Percentiles rank a stretch among this genome's conserved stretches.
phyloP scores from a whole-genome alignment of 352 stramenopile genomes.

The Aphanomyces euteiches region DNA sequence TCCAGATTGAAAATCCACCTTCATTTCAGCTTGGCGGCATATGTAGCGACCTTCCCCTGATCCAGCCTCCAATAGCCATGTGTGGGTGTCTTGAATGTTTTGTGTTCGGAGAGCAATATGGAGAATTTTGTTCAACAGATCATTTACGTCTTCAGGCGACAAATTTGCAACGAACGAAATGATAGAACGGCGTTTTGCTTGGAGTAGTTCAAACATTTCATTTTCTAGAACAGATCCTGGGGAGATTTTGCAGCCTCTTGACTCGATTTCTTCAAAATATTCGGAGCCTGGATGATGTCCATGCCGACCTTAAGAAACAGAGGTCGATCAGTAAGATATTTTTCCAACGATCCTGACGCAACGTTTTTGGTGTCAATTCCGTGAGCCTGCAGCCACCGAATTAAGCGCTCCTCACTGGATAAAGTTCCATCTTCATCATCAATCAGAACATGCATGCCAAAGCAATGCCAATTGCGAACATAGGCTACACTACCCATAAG shows the following conservation, averaged over 20 bases:
- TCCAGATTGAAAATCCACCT: constrained; percentile 79
- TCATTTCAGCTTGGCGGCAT: constrained; percentile 74
- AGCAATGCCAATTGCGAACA: constrained; percentile 89
- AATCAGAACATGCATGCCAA: constrained; percentile 77
- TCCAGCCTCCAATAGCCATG: constrained; percentile 57
- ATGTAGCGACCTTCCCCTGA: constrained; percentile 60
- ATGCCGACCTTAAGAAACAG: constrained; percentile 86
- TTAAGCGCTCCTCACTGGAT: constrained; percentile 66
- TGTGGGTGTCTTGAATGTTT: constrained; percentile 53
- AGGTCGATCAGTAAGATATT: constrained; percentile 80
- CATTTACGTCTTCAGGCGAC: constrained; percentile 8
- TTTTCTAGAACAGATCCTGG: constrained; percentile 81
- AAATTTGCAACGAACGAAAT: constrained; percentile 50
- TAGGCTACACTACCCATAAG: constrained; percentile 83
- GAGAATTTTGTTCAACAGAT: constrained; percentile 53
- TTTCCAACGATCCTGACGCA: constrained; percentile 69
- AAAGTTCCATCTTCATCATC: constrained; percentile 52
- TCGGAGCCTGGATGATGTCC: constrained; percentile 84
- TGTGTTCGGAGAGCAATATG: constrained; percentile 62
- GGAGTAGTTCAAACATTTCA: constrained; percentile 80
- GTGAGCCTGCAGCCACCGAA: constrained; percentile 87
- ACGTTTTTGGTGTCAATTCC: constrained; percentile 86
- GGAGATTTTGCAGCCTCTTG: constrained; percentile 34
- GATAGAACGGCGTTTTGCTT: constrained; percentile 71
- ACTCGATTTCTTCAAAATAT: constrained; percentile 54